Base-by-base conservation (phyloP, 176 grass and related monocot genomes). In the Phragmites australis region DNA sequence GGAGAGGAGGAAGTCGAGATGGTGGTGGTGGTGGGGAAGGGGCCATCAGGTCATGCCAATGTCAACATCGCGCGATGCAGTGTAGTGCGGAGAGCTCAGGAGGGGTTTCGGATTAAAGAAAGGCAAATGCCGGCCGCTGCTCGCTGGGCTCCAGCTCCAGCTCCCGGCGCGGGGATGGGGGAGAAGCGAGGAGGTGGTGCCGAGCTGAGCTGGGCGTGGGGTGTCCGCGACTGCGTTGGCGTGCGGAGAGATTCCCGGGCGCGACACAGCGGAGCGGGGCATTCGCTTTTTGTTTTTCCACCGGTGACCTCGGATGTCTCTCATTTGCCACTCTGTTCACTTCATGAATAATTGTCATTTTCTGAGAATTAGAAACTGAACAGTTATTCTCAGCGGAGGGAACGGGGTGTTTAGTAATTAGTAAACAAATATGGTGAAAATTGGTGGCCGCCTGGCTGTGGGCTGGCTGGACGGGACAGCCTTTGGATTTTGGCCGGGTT, bases 201-300 rank as follows among this genome's bases (percentile, higher is more conserved):
- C 13, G 65, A 16, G 47, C n/a, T 88, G 81, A 88, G 75, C 86
- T 88, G 86, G 74, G 40, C 40, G 16, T 74, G 86, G 58, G 80
- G 74, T 79, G 86, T 48, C 72, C 51, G n/a, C 51, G 63, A 32
- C 78, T 52, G 81, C 81, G 81, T 84, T 80, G 43, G 87, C 76
- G 87, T 63, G 81, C 66, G 82, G 87, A 85, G 82, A 53, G 87
- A 89, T 89, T 84, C 87, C 87, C 81, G 87, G 87, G 43, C 68
- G 75, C 74, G 23, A 39, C 60, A 43, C 22, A 37, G 77, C 65
- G 54, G 79, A 82, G 61, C 74, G 74, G 75, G n/a, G n/a, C n/a
- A n/a, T n/a, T n/a, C n/a, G n/a, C n/a, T n/a, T n/a, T n/a, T n/a
- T n/a, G n/a, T n/a, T n/a, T n/a, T n/a, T n/a, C n/a, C n/a, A n/a